Base-by-base conservation (phyloP, 2,329 filamentous ascomycete genomes). In the Verticillium longisporum region DNA sequence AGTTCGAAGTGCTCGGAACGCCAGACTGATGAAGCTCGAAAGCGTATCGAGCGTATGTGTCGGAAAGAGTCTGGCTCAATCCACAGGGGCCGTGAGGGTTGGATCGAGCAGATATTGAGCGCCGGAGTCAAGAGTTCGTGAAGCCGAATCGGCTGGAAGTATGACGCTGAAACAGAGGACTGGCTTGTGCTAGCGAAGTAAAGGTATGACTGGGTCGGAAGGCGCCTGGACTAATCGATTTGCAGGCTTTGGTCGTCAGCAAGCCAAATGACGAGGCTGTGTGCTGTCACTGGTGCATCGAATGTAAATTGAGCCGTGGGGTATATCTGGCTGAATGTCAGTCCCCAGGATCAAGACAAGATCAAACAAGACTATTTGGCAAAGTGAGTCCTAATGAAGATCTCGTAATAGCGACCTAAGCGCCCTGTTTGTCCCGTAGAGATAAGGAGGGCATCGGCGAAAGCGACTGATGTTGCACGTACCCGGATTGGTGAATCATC, bases 1-100 rank as follows among this genome's bases (percentile, higher is more conserved):
- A 62, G 79, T 75, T 71, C 82, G 78, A 64, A 86, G 68, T 57
- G 80, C 80, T 73, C 83, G 79, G 71, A 79, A 83, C 74, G 83
- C 83, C 82, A 85, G 75, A 63, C 58, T 84, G 79, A 71, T 31
- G n/a, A 14, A 14, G 9, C 18, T 45, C 7, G 38, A 45, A 38
- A 10, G 1, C 6, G 4, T 18, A 53, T 53, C 10, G 10, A 10
- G 11, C 11, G n/a, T n/a, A 53, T 4, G n/a, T 53, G 18, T 21
- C 18, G 45, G 18, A 26, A 7, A 11, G 13, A 10, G 18, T 11
- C 5, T 9, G 9, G 6, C 7, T 53, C 18, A 9, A 53, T 18
- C 5, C 7, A 26, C 15, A 13, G 4, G 10, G 9, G 18, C 11
- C 45, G 45, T 31, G 10, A 10, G 14, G 38, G 13, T 36, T 41